These are phyloP conservation scores for Cyclanthera cordifolia DNA, from an alignment of 306 rosid species.

Conservation along the genomic window DNA sequence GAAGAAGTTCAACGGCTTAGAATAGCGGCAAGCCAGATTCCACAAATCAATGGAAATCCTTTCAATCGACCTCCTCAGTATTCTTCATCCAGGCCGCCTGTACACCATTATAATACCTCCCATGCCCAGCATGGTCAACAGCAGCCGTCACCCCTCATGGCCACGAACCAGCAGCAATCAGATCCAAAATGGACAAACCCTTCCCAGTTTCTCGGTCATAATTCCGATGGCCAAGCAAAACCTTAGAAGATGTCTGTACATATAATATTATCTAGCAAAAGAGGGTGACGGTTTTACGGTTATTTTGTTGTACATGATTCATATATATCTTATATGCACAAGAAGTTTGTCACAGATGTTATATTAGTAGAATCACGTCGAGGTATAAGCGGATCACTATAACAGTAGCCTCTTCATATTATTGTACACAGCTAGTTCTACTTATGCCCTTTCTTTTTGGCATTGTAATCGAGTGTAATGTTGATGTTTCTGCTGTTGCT, in stretches of 20 bases:
- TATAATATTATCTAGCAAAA: not conserved
- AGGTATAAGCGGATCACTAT: not conserved
- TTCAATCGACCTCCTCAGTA: slow-evolving; percentile 41
- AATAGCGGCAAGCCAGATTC: slow-evolving; percentile 37
- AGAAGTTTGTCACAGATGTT: not conserved
- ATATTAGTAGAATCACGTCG: not conserved
- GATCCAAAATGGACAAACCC: slow-evolving; percentile 32
- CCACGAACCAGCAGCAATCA: slow-evolving; percentile 24
- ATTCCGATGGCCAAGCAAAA: slow-evolving; percentile 31
- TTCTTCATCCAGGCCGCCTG: slow-evolving; percentile 35
- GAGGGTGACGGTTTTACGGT: not conserved
- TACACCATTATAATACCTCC: slow-evolving; percentile 32
- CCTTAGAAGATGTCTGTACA: slow-evolving; percentile 27
- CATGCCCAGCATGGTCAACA: slow-evolving; percentile 44
- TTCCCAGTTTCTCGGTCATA: slow-evolving; percentile 41
- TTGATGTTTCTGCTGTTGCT: not conserved
- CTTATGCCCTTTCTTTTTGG: not conserved
- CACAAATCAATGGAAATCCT: slow-evolving; percentile 27
- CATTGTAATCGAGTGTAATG: not conserved
- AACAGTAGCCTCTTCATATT: not conserved
- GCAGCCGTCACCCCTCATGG: slow-evolving; percentile 39
- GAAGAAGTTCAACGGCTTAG: slow-evolving; percentile 78
- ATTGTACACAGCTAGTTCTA: not conserved
- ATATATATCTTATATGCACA: slow-evolving; percentile 7
- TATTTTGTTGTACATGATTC: slow-evolving; percentile 5